Evolutionary conservation across 177 flowering plant genomes (phyloP).

Genomic region (Vitis hybrid): DNA sequence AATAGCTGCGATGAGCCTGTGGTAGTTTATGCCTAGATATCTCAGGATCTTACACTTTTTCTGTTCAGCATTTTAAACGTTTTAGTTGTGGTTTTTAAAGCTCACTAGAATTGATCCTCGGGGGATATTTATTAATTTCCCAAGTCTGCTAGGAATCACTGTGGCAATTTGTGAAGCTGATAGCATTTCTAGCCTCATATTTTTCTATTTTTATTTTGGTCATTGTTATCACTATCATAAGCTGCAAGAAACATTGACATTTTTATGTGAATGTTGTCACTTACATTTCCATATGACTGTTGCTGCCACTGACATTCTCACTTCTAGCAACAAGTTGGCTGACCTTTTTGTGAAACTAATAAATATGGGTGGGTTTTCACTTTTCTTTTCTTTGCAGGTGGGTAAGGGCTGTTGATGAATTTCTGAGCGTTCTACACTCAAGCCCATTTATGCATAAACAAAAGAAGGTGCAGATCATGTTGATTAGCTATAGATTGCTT

Average conservation of each 20-base stretch:
- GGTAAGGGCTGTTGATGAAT: constrained; percentile 62
- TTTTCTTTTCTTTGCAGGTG: constrained; percentile 44
- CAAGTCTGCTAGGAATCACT: not conserved
- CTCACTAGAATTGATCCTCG: not conserved
- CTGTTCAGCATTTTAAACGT: not conserved
- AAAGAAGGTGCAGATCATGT: constrained; percentile 33
- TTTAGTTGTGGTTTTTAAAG: not conserved
- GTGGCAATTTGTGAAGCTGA: not conserved
- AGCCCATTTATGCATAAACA: constrained; percentile 46
- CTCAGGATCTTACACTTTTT: not conserved
- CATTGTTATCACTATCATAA: not conserved
- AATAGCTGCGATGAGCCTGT: constrained; percentile 53
- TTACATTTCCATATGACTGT: not conserved
- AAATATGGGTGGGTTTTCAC: not conserved
- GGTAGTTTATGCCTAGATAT: constrained; percentile 47
- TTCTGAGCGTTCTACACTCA: constrained; percentile 39
- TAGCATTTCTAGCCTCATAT: not conserved
- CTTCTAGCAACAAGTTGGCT: not conserved
- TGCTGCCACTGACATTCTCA: not conserved
- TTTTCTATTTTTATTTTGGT: too few species aligned
- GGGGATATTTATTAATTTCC: not conserved
- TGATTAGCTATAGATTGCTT: not conserved
- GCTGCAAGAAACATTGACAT: not conserved
- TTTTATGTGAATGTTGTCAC: not conserved
- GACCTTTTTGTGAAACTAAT: not conserved